These are phyloP conservation scores for Trichocomaceae sp. DNA, from an alignment of 2,329 filamentous ascomycete species.

Conservation along the genomic window DNA sequence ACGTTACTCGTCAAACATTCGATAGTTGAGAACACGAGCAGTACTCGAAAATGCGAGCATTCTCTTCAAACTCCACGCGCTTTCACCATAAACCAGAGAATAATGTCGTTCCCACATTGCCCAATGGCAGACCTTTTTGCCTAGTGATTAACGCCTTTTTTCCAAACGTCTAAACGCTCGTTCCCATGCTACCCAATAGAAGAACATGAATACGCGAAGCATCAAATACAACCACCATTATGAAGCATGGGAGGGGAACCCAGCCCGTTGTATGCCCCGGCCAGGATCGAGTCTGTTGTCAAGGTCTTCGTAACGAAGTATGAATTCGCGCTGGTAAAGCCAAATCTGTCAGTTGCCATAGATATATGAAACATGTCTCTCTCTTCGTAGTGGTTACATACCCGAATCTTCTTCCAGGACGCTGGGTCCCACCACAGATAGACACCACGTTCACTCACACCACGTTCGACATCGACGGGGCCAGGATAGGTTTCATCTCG, in stretches of 20 bases:
- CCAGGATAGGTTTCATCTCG: constrained; percentile 43
- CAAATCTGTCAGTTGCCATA: constrained; percentile 6
- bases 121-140: constrained; percentile 11
- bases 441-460: constrained; percentile 45
- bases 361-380: background rate
- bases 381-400: constrained; percentile 27
- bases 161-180: constrained; percentile 10
- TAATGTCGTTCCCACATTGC: constrained; percentile 10
- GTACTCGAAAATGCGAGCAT: constrained; percentile 1
- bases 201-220: constrained; percentile 9
- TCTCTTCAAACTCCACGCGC: constrained; percentile 1
- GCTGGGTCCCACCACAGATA: constrained; percentile 47
- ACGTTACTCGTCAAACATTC: background rate
- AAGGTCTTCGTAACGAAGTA: constrained; percentile 45
- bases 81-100: constrained; percentile 9
- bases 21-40: background rate
- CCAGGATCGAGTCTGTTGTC: constrained; percentile 42
- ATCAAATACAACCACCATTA: constrained; percentile 17
- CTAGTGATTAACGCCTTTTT: constrained; percentile 8
- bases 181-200: constrained; percentile 13
- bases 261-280: constrained; percentile 28
- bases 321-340: constrained; percentile 38
- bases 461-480: constrained; percentile 43
- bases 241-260: constrained; percentile 33
- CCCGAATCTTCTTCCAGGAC: constrained; percentile 45